Percentiles rank a stretch among this genome's conserved stretches.
Conservation (phyloP, 768 basidiomycete species). For the Russula brevipes region DNA sequence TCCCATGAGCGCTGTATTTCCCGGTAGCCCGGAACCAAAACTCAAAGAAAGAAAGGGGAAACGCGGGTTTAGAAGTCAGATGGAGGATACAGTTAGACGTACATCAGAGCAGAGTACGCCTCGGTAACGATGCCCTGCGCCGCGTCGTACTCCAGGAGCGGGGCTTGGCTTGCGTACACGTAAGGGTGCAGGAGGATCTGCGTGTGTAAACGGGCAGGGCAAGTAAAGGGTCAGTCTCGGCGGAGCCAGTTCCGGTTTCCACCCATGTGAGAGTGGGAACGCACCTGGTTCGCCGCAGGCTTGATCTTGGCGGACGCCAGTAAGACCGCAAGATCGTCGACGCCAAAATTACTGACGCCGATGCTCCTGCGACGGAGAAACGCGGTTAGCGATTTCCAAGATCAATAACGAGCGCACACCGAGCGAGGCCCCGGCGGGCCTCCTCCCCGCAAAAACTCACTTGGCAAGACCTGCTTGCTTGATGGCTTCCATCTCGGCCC, state of each 20-base stretch:
- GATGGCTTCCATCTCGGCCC: slow-evolving; percentile 59
- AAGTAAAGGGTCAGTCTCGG: too few species aligned
- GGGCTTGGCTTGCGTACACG: slow-evolving; percentile 48
- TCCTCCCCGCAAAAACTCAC: slow-evolving; percentile 32
- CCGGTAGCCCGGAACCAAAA: too few species aligned
- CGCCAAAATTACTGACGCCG: slow-evolving; percentile 65
- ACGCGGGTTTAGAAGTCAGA: neutral
- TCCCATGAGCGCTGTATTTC: neutral
- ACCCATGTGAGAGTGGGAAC: too few species aligned
- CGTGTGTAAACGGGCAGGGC: neutral
- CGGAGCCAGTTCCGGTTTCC: too few species aligned
- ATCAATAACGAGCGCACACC: too few species aligned
- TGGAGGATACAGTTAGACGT: slow-evolving; percentile 21
- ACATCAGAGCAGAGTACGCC: slow-evolving; percentile 67
- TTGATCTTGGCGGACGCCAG: slow-evolving; percentile 55
- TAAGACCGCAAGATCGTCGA: slow-evolving; percentile 48
- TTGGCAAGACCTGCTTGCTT: slow-evolving; percentile 53
- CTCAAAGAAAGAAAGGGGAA: too few species aligned
- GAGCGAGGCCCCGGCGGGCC: neutral
- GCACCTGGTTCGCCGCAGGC: slow-evolving; percentile 65
- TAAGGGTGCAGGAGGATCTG: slow-evolving; percentile 72
- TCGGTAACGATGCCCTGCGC: slow-evolving; percentile 61
- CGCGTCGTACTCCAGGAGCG: slow-evolving; percentile 53
- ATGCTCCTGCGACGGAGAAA: slow-evolving; percentile 47
- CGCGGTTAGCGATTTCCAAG: too few species aligned